Conservation (phyloP, 2,329 filamentous ascomycete species). For the Ophiostoma triangulosporum region DNA sequence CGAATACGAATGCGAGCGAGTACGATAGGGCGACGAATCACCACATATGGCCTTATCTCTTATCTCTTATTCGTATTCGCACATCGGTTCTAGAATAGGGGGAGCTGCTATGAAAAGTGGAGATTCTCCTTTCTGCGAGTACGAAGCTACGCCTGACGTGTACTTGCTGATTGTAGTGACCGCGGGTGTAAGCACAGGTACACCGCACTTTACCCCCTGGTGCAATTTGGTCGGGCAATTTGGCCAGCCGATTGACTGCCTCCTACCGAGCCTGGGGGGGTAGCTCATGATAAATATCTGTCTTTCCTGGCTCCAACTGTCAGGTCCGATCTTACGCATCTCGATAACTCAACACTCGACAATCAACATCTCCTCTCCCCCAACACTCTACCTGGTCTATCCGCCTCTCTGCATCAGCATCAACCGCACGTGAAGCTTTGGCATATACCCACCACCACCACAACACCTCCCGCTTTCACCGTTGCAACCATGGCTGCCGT, state of each 20-base stretch:
- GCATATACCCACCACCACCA: neutral
- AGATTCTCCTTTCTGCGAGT: neutral
- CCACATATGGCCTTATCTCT: neutral
- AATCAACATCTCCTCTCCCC: neutral
- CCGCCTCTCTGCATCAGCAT: neutral
- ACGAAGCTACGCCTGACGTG: neutral
- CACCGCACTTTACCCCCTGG: slow-evolving; percentile 8
- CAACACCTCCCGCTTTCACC: neutral
- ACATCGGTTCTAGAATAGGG: slow-evolving; percentile 3
- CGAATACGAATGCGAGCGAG: neutral
- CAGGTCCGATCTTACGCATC: neutral
- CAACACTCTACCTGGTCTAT: neutral
- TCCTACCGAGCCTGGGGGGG: neutral
- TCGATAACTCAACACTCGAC: neutral
- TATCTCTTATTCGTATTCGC: slow-evolving; percentile 15
- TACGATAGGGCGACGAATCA: neutral
- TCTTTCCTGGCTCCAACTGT: neutral
- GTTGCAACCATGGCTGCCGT: slow-evolving; percentile 6
- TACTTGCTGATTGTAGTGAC: neutral
- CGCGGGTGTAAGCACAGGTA: neutral
- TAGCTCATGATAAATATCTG: slow-evolving; percentile 4
- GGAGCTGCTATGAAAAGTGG: neutral
- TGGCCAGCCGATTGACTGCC: neutral
- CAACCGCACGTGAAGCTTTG: neutral
- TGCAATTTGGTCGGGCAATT: slow-evolving; percentile 3